These are phyloP conservation scores for Sarocladium strictum DNA, from an alignment of 2,329 filamentous ascomycete genomes.

Conservation along the genomic window DNA sequence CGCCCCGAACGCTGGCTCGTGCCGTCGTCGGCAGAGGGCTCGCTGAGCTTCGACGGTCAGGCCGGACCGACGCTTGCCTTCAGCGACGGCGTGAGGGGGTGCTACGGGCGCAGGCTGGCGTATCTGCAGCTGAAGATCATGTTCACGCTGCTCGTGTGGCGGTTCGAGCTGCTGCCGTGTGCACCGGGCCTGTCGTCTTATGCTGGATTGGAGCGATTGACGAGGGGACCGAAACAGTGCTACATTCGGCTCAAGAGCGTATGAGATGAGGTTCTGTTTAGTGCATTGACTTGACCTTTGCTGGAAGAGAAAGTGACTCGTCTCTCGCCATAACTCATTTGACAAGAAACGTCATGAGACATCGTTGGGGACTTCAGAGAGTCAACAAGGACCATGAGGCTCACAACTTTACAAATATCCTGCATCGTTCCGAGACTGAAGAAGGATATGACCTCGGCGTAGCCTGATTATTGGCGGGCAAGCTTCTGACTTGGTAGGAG, in stretches of 20 bases:
- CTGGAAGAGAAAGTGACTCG: no score
- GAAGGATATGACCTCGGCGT: no score
- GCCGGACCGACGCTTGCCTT: slow-evolving; percentile 28
- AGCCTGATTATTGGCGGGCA: no score
- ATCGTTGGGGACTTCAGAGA: no score
- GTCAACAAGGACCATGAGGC: no score
- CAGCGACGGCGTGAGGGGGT: slow-evolving; percentile 27
- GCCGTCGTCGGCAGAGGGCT: background rate
- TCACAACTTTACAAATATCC: no score
- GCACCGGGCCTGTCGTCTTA: slow-evolving; percentile 16
- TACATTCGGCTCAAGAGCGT: slow-evolving; percentile 10
- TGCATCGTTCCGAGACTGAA: no score
- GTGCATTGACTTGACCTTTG: no score
- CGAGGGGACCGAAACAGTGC: slow-evolving; percentile 16
- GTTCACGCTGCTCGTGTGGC: slow-evolving; percentile 22
- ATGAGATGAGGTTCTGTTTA: no score
- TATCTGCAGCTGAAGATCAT: slow-evolving; percentile 23
- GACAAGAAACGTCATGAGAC: no score
- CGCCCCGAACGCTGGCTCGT: slow-evolving; percentile 9
- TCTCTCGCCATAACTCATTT: no score
- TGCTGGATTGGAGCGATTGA: slow-evolving; percentile 14
- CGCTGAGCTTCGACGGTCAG: slow-evolving; percentile 19
- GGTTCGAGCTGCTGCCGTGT: slow-evolving; percentile 18
- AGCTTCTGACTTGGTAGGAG: no score
- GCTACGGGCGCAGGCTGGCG: slow-evolving; percentile 27